These are phyloP conservation scores for Pseudomassariella vexata DNA, from an alignment of 2,329 filamentous ascomycete genomes.

Conservation along the genomic window DNA sequence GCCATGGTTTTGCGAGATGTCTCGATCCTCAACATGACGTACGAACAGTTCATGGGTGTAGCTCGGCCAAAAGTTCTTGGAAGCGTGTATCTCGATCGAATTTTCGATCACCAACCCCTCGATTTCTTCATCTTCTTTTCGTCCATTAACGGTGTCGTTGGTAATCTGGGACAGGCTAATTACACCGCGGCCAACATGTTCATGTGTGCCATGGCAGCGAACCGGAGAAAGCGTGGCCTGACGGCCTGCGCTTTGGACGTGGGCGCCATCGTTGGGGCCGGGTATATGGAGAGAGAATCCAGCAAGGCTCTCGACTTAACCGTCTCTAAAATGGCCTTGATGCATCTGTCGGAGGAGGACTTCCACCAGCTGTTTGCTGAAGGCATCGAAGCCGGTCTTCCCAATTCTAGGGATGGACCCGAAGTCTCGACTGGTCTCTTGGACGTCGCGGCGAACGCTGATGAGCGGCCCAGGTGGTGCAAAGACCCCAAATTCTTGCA, in stretches of 20 bases:
- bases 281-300: constrained; percentile 11
- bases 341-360: background rate
- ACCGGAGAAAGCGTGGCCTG: constrained; percentile 12
- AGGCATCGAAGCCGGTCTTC: constrained; percentile 9
- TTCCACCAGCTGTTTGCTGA: background rate
- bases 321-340: background rate
- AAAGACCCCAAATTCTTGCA: constrained; percentile 12
- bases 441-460: constrained; percentile 3
- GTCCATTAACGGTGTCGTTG: constrained; percentile 34
- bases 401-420: constrained; percentile 8
- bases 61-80: constrained; percentile 18
- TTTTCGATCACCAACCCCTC: constrained; percentile 10
- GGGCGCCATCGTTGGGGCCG: constrained; percentile 10
- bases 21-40: constrained; percentile 14
- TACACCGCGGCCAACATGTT: constrained; percentile 33
- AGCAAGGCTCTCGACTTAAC: background rate
- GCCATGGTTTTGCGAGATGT: constrained; percentile 29
- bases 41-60: constrained; percentile 11
- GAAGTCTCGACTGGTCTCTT: constrained; percentile 11
- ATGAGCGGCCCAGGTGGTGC: constrained; percentile 9
- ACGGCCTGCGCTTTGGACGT: constrained; percentile 40
- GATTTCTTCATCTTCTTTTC: constrained; percentile 37
- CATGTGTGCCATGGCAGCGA: constrained; percentile 11
- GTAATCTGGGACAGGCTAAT: constrained; percentile 38
- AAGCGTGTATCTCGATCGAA: constrained; percentile 18